Base-by-base conservation (phyloP, 768 basidiomycete species). In the Lentinula boryana region DNA sequence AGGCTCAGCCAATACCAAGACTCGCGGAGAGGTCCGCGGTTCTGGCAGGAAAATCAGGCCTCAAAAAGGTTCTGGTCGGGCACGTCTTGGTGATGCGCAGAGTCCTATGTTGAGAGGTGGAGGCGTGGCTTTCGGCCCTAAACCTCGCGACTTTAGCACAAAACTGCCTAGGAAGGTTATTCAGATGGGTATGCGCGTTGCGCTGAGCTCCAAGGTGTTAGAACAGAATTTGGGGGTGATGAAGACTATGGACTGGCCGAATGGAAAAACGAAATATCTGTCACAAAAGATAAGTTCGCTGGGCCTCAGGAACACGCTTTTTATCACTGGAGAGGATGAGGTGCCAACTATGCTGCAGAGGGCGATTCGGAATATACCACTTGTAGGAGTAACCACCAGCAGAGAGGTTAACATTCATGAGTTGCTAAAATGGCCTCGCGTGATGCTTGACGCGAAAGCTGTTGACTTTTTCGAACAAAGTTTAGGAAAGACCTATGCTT, bases 151-250 rank as follows among this genome's bases (percentile, higher is more conserved):
- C 71, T 98, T 95, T 72, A 86, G 89, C 67, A 94, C 93, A 18
- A 89, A 91, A 64, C 82, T 99, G 40, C 91, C 92, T n/a, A 83
- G 92, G 64, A 98, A 98, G 74, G 90, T 97, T 65, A 82, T 93
- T 44, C 80, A 91, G 67, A 90, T 98, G 86, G 96, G 95, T 9
- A 87, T 98, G 85, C 84, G 91, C 21, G 88, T 95, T 55, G 95
- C 93, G 2, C 73, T 98, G 49, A 93, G 92, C 65, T 81, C 85
- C 46, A 93, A 94, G 72, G 77, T 96, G 69, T 82, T 82, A 66
- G 88, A 93, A 63, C 81, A 83, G 44, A 74, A 81, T 46, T 76
- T 99, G 13, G 87, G 90, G 52, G 80, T 98, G 57, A 88, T 96
- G 67, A 80, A 83, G 60, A 81, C 78, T 63, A 73, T 92, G 64